These are phyloP conservation scores for Colletotrichum tofieldiae DNA, from an alignment of 2,329 filamentous ascomycete species.

Conservation along the genomic window DNA sequence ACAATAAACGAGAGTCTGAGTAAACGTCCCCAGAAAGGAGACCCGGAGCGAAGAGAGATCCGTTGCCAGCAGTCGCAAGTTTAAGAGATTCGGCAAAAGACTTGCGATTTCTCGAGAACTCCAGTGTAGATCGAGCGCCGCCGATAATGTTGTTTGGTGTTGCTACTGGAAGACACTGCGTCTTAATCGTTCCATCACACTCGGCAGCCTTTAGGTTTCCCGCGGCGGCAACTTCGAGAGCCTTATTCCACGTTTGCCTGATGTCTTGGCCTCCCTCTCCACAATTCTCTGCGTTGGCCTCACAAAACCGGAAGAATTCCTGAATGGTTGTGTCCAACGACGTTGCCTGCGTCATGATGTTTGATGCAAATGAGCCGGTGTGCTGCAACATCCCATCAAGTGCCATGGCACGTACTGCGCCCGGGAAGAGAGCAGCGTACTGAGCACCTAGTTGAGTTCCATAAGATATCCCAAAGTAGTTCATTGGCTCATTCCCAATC, in stretches of 20 bases:
- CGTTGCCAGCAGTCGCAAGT: constrained; percentile 15
- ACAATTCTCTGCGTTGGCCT: constrained; percentile 20
- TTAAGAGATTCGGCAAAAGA: constrained; percentile 5
- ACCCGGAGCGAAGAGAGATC: constrained; percentile 1
- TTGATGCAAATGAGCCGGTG: constrained; percentile 26
- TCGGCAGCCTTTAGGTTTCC: constrained; percentile 28
- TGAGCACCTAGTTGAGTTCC: constrained; percentile 35
- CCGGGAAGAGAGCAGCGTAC: constrained; percentile 27
- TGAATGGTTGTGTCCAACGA: constrained; percentile 38
- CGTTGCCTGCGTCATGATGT: constrained; percentile 40
- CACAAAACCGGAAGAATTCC: constrained; percentile 34
- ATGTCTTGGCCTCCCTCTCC: constrained; percentile 28
- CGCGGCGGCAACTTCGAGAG: constrained; percentile 23
- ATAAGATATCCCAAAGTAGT: constrained; percentile 36
- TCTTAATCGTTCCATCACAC: constrained; percentile 33
- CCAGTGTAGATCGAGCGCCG: constrained; percentile 20
- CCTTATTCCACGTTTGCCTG: constrained; percentile 27
- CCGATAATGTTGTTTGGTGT: constrained; percentile 31
- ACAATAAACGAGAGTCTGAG: not conserved
- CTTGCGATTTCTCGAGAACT: not conserved
- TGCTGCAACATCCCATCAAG: constrained; percentile 38
- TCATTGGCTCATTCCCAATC: constrained; percentile 24
- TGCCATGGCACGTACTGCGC: constrained; percentile 28
- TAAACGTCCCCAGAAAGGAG: constrained; percentile 26
- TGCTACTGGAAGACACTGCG: constrained; percentile 15